These are phyloP conservation scores for Ilex aquifolium DNA, from an alignment of 257 asterid species.

Conservation along the genomic window DNA sequence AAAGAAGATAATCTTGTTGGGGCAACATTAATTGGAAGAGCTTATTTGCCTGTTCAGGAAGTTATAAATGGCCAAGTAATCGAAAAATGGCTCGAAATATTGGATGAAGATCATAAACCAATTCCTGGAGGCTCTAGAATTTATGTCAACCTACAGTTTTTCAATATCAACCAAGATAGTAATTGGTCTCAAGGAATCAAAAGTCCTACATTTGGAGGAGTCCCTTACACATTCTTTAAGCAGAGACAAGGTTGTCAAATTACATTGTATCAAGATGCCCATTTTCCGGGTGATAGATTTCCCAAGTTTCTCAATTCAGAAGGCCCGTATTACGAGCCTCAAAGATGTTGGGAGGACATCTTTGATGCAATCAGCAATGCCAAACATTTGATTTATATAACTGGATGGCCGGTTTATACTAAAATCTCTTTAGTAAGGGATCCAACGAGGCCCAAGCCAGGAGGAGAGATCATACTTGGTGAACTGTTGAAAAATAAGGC, in stretches of 20 bases:
- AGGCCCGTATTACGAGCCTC: slow-evolving; percentile 32
- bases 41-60: no score
- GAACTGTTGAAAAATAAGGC: slow-evolving; percentile 68
- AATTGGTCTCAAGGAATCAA: slow-evolving; percentile 73
- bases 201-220: slow-evolving; percentile 40
- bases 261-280: slow-evolving; percentile 69
- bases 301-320: slow-evolving; percentile 21
- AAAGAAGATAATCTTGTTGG: slow-evolving; percentile 59
- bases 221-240: slow-evolving; percentile 52
- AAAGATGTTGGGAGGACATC: slow-evolving; percentile 81
- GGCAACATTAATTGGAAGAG: slow-evolving; percentile 69
- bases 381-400: slow-evolving; percentile 58
- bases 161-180: slow-evolving; percentile 36
- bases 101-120: no score
- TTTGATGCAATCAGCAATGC: slow-evolving; percentile 62
- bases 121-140: slow-evolving; percentile 53
- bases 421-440: slow-evolving; percentile 56
- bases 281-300: slow-evolving; percentile 42
- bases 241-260: slow-evolving; percentile 66
- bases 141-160: slow-evolving; percentile 54
- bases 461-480: slow-evolving; percentile 55
- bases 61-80: no score
- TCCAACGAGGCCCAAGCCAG: slow-evolving; percentile 39
- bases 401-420: slow-evolving; percentile 81
- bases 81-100: no score